Base-by-base conservation (phyloP, 176 grass and related monocot species). In the Dendrocalamus sinicus region DNA sequence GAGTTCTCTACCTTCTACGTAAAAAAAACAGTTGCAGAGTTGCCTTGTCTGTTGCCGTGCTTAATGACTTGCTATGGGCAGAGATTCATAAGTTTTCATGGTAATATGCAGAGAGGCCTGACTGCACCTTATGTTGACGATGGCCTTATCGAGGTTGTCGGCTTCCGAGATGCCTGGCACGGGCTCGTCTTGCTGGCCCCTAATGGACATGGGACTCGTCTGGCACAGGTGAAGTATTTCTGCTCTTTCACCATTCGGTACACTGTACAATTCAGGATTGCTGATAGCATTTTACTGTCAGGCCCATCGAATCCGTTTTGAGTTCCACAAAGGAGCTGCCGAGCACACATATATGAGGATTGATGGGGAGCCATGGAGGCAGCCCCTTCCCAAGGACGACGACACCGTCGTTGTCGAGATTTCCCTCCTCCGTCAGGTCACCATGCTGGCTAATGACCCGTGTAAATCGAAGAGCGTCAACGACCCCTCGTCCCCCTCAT, bases 311-410 rank as follows among this genome's bases (percentile, higher is more conserved):
- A 93, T 98, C 68, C 87, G 91, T 13, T 98, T 98, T 0, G 93
- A 95, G 89, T 98, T 95, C 80, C 93, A 91, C 83, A 98, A 95
- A 75, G 93, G 81, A 40, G 89, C 89, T 13, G 85, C 96, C 1
- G 81, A 91, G 13, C 55, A 93, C 80, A 98, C 96, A 11, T 98
- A 83, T 85, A 98, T 98, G 93, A 92, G 96, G 77, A 87, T 98
- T 10, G 96, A 98, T 3, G 96, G 96, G 5, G 96, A 98, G 79
- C 96, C 96, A 24, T 98, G 96, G 96, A 98, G 92, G 91, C 96
- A 98, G 58, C 96, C 96, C 17, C 88, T 98, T 15, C 96, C 96
- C 59, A 79, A 75, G 62, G 78, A 98, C 59, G 89, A 98, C 2
- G 91, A 94, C 88, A 90, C 89, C 0, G 96, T 98, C 0, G 96